Evolutionary conservation across 2,329 filamentous ascomycete species (phyloP).

Genomic region (Curvularia sp.): DNA sequence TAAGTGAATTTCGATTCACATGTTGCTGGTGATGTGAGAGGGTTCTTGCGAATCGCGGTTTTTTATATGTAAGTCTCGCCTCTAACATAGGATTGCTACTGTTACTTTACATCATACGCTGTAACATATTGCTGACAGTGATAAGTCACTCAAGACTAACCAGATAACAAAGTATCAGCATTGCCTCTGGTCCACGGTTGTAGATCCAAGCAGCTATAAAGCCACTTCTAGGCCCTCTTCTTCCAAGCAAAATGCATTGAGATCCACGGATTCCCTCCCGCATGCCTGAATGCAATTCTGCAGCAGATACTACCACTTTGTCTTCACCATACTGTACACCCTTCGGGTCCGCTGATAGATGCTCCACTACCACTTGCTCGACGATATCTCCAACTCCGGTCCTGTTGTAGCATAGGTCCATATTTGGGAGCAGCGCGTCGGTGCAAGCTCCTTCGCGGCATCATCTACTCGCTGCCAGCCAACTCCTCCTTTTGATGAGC

Average conservation of each 20-base stretch:
- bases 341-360: not conserved
- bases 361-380: not conserved
- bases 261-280: not conserved
- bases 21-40: too few relatives aligned
- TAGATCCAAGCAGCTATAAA: not conserved
- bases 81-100: too few relatives aligned
- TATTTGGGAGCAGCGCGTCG: not conserved
- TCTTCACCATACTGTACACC: not conserved
- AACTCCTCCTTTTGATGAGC: not conserved
- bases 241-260: not conserved
- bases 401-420: not conserved
- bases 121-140: too few relatives aligned
- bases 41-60: too few relatives aligned
- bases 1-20: too few relatives aligned
- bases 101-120: too few relatives aligned
- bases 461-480: not conserved
- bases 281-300: not conserved
- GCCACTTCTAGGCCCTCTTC: not conserved
- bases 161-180: not conserved
- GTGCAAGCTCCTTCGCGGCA: not conserved
- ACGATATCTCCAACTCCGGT: too few relatives aligned
- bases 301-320: not conserved
- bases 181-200: conserved; percentile 1
- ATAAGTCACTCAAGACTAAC: not conserved
- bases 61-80: too few relatives aligned